Base-by-base conservation (phyloP, 768 basidiomycete genomes). In the Tubosaeta sp. region DNA sequence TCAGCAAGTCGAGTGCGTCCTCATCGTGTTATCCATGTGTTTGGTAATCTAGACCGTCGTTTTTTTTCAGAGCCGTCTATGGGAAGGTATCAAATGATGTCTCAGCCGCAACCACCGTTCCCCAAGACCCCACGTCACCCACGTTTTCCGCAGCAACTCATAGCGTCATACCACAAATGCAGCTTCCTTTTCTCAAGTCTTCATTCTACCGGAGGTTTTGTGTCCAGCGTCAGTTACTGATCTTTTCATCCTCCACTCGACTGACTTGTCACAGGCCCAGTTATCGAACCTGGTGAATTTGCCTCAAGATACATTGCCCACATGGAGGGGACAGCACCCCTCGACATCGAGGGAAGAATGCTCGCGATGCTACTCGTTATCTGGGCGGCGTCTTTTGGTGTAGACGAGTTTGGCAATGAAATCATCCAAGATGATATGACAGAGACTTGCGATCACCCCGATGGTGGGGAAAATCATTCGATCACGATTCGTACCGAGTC, bases 301-400 rank as follows among this genome's bases (percentile, higher is more conserved):
- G 73, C 80, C 22, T 72, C 80, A n/a, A 79, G 91, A 42, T 94
- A 82, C 61, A 67, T 76, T 14, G 81, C 83, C 30, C 87, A 86
- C 61, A 65, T 68, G 49, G 81, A 87, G 52, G 85, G 85, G 1
- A 71, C 76, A 4, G 75, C 79, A 16, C 69, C 78, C 14, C 78
- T 95, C 11, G 78, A 81, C n/a, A 74, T 79, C 43, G 84, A 90
- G 57, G 92, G 86, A 12, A 79, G 80, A 36, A 78, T 95, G 49
- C 76, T 96, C 35, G 77, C 84, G 18, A 86, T 89, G 76, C 69
- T 90, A 27, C 75, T 95, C 19, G 89, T 89, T 39, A 82, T 87
- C 19, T 96, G 92, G 92, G 94, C 91, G 0, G 80, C 84, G 4
- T 91, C 90, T 34, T 94, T 90, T 65, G 94, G 94, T 35, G 72